phyloP scores from a whole-genome alignment of 2,329 filamentous ascomycete species.

The Trichoderma harzianum region DNA sequence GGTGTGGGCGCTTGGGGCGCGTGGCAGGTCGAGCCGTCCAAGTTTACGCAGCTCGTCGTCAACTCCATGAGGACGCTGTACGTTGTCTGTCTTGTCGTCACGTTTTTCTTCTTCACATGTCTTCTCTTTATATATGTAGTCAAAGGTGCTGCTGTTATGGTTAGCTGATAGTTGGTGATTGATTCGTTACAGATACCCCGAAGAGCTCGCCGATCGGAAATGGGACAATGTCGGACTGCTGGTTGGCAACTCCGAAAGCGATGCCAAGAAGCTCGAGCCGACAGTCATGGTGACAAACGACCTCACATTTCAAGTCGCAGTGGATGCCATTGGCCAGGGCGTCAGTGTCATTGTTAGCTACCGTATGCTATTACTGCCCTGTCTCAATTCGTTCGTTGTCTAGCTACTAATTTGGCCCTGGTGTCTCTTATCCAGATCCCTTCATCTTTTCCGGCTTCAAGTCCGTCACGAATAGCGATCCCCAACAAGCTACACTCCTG shows the following conservation, averaged over 20 bases:
- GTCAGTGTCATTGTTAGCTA: conserved; percentile 85
- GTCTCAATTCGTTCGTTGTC: neutral
- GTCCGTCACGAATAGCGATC: conserved; percentile 75
- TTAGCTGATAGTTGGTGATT: neutral
- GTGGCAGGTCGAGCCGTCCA: conserved; percentile 38
- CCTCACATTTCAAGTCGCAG: conserved; percentile 80
- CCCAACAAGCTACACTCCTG: conserved; percentile 83
- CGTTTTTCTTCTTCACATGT: neutral
- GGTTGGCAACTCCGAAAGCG: conserved; percentile 41
- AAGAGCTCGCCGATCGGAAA: conserved; percentile 79
- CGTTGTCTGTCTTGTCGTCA: conserved; percentile 34
- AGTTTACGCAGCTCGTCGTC: conserved; percentile 61
- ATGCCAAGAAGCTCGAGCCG: conserved; percentile 29
- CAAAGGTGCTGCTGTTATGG: neutral
- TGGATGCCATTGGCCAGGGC: conserved; percentile 77
- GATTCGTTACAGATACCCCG: conserved; percentile 67
- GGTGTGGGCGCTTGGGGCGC: conserved; percentile 36
- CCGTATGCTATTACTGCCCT: conserved; percentile 48
- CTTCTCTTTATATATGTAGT: neutral
- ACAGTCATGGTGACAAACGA: conserved; percentile 71
- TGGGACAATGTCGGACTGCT: conserved; percentile 98
- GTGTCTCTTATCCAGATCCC: conserved; percentile 61
- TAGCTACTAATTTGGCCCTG: neutral
- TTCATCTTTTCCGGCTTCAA: conserved; percentile 96
- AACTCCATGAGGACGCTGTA: conserved; percentile 76